Conservation (phyloP, 768 basidiomycete genomes). For the Lepiota venenata region DNA sequence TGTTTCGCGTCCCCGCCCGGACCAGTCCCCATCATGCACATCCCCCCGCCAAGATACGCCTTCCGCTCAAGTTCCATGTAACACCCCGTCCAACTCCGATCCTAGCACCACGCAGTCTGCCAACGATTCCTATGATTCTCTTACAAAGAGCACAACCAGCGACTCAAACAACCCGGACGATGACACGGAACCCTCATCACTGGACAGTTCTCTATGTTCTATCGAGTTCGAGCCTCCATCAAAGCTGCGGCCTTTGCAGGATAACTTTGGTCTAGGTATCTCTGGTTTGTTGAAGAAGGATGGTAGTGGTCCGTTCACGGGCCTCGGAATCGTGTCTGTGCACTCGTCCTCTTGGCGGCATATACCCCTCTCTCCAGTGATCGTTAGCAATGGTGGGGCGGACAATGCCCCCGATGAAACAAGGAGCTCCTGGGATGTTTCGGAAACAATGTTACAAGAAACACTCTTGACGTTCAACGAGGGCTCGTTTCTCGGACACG, state of each 20-base stretch:
- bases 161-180: neutral
- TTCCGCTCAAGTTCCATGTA: no score
- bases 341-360: conserved; percentile 5
- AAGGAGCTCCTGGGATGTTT: conserved; percentile 8
- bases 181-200: neutral
- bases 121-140: no score
- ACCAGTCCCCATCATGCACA: no score
- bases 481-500: conserved; percentile 15
- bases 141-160: neutral
- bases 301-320: conserved; percentile 13
- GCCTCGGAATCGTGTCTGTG: conserved; percentile 14
- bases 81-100: no score
- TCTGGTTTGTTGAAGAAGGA: conserved; percentile 15
- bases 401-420: neutral
- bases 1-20: no score
- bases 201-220: conserved; percentile 1
- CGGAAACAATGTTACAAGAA: conserved; percentile 19
- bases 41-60: no score
- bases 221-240: neutral
- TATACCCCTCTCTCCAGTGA: neutral
- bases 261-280: conserved; percentile 13
- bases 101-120: no score
- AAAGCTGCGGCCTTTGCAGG: neutral
- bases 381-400: neutral
- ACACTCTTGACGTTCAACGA: conserved; percentile 16